Evolutionary conservation across 1,284 basidiomycete genomes (phyloP), one percentile per base, ranked within the genome.

Genomic region (Cryptococcus sp.): DNA sequence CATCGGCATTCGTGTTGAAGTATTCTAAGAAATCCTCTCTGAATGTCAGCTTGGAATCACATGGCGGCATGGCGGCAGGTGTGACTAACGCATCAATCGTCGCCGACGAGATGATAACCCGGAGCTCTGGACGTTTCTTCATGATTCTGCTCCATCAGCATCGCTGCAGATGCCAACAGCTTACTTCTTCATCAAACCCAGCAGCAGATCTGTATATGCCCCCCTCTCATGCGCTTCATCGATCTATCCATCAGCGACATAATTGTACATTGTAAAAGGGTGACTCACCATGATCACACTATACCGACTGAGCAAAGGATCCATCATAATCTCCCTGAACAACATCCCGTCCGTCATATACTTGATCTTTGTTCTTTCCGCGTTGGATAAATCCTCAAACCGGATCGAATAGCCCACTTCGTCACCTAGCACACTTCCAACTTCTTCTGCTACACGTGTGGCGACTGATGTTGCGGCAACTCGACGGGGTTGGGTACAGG

Each of bases 341-440:
- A 99, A 81, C 81, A 97, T 93, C 36, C 95, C 94, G 69, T 99
- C 95, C 24, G 95, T 98, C 81, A 97, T 81, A 74, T 97, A 98
- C 50, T 92, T 82, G 66, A 98, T 87, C n/a, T 87, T 79, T 0
- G 94, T 98, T 43, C 81, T 77, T 47, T 84, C 77, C 65, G 84
- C 84, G 67, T 79, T 81, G 62, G 85, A 87, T 38, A 92, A 81
- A 65, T 98, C 93, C 71, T 99, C 95, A 59, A 98, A 98, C 11
- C 95, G 85, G 58, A 99, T 97, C 3, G 90, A 89, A 69, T 98
- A 99, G 6, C 95, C 94, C 53, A 97, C 92, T 77, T 97, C 91
- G 55, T 95, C 87, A 22, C 92, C 92, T n/a, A 95, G 76, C 11
- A 83, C 75, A 7, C 81, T 82, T 4, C 93, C 93, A 35, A 93